Conservation (phyloP, 495 filamentous ascomycete genomes). For the Saxophila tyrrhenica region DNA sequence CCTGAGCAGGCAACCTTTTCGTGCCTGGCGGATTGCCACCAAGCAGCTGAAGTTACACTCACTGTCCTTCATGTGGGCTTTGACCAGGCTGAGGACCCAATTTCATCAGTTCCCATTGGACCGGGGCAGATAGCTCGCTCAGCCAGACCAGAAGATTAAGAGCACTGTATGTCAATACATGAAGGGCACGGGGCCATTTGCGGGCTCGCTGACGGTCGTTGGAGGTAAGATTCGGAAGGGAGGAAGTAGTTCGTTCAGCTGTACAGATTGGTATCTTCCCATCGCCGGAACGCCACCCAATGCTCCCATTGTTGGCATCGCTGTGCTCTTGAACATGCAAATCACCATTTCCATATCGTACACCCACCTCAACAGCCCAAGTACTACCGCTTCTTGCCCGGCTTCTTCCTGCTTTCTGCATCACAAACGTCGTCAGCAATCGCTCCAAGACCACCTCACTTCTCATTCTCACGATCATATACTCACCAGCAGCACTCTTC, state of each 20-base stretch:
- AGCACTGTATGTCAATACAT: no score
- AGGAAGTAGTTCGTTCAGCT: neutral
- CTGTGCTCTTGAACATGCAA: neutral
- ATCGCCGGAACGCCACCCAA: neutral
- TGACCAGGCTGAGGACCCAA: neutral
- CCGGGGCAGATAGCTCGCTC: no score
- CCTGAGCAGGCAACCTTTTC: no score
- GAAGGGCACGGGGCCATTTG: no score
- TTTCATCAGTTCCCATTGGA: no score
- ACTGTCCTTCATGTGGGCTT: no score
- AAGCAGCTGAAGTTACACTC: no score
- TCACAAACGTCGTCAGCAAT: neutral
- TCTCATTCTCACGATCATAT: neutral
- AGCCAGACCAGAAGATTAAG: no score
- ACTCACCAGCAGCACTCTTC: conserved; percentile 40
- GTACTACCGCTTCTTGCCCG: neutral
- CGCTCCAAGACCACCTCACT: neutral
- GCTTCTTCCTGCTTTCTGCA: neutral
- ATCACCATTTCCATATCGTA: neutral
- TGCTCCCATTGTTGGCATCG: neutral
- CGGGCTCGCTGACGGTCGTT: no score
- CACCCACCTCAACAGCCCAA: neutral
- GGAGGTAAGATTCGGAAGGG: no score
- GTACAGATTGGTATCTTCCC: neutral
- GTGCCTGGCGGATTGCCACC: no score